Base-by-base conservation (phyloP, 306 rosid genomes). In the Trifolium repens region DNA sequence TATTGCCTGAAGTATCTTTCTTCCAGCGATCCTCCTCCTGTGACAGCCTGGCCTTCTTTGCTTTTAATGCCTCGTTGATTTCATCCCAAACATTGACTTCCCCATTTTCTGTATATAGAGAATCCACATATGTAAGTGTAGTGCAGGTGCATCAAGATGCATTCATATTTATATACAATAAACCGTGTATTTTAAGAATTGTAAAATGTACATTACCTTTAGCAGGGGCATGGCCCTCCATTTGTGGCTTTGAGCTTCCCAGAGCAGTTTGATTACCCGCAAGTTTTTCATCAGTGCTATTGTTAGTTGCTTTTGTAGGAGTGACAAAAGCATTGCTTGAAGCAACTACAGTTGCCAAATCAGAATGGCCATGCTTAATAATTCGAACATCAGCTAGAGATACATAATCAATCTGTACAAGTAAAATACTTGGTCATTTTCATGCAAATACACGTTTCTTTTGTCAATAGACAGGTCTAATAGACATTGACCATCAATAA, bases 31-130 rank as follows among this genome's bases (percentile, higher is more conserved):
- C 75, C 42, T 83, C 75, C 42, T 73, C 83, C 73, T 63, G 75
- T n/a, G 88, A 81, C 72, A 92, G 91, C 78, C 86, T 81, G 10
- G 87, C 86, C 78, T 91, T 91, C 91, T 94, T 94, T 15, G 91
- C 93, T 16, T 75, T 72, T 78, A 90, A 64, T 42, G 84, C 87
- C 82, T 86, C 72, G 61, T 87, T 87, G 80, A 96, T 83, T 82
- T 90, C 94, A 74, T 96, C 99, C 98, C 98, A 90, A n/a, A 81
- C 83, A 19, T 72, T 83, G 69, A 50, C 86, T 71, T 74, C 78
- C n/a, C 92, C 93, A 76, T 89, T 92, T 77, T 79, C 99, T 92
- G 85, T 84, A 78, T 37, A 80, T 14, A 58, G 47, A 78, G 27
- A 78, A 74, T 22, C 44, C 60, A 52, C 66, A 60, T 13, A 53